A percentile compares a stretch with the other conserved stretches of the same genome.
Evolutionary conservation across 2,329 filamentous ascomycete genomes (phyloP).

Genomic region (Erysiphe neolycopersici): DNA sequence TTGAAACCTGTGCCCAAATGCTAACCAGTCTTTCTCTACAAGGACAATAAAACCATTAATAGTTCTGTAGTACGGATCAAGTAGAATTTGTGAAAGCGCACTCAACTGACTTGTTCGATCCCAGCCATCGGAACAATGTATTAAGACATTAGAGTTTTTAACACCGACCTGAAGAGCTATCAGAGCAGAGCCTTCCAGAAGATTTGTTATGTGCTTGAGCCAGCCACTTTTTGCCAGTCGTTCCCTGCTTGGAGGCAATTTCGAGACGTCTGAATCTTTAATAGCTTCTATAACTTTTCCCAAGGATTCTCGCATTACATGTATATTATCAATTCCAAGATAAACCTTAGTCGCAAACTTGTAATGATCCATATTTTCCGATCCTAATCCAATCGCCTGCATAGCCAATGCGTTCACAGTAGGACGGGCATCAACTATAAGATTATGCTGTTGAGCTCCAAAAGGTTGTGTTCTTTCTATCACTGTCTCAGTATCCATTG

Average conservation of each 20-base stretch:
- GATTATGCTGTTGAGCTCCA: conserved; percentile 73
- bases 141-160: conserved; percentile 79
- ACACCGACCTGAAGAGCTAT: conserved; percentile 76
- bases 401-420: conserved; percentile 87
- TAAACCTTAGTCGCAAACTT: conserved; percentile 76
- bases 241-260: conserved; percentile 58
- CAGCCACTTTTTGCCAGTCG: conserved; percentile 62
- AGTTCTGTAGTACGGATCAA: conserved; percentile 88
- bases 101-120: conserved; percentile 90
- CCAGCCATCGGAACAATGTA: conserved; percentile 97
- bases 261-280: conserved; percentile 74
- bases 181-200: conserved; percentile 60
- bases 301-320: conserved; percentile 85
- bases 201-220: conserved; percentile 65
- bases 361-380: conserved; percentile 96
- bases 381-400: conserved; percentile 76
- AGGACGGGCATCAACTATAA: conserved; percentile 88
- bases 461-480: conserved; percentile 45
- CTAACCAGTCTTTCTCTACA: conserved; percentile 92
- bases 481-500: conserved; percentile 20
- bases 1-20: conserved; percentile 94
- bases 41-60: conserved; percentile 84
- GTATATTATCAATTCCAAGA: conserved; percentile 91
- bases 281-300: conserved; percentile 68
- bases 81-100: conserved; percentile 69